These are phyloP conservation scores for Suillus cothurnatus DNA, from an alignment of 768 basidiomycete genomes.

Conservation along the genomic window DNA sequence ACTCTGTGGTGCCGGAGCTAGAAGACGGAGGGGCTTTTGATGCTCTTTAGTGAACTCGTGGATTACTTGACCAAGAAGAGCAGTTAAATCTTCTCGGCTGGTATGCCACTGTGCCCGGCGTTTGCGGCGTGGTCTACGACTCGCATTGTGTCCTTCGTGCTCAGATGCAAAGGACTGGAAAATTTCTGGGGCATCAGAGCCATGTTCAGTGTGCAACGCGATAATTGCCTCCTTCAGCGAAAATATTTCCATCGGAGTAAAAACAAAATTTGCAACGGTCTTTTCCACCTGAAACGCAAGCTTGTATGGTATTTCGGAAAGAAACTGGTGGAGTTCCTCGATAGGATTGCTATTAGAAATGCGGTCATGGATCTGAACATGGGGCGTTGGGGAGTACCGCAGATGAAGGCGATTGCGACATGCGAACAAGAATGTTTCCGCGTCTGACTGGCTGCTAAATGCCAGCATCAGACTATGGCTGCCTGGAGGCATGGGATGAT, in stretches of 20 bases:
- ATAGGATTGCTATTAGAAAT: conserved; percentile 11
- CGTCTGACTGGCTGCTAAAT: conserved; percentile 28
- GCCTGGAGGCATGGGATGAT: conserved; percentile 28
- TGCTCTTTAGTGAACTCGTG: conserved; percentile 26
- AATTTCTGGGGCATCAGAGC: conserved; percentile 23
- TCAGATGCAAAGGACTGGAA: conserved; percentile 23
- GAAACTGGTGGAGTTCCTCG: conserved; percentile 21
- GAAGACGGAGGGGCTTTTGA: conserved; percentile 24
- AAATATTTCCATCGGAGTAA: conserved; percentile 25
- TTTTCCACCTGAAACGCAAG: conserved; percentile 44
- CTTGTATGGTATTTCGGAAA: conserved; percentile 32
- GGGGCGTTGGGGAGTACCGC: conserved; percentile 3
- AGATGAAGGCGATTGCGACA: conserved; percentile 26
- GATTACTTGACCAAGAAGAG: conserved; percentile 15
- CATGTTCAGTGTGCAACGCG: conserved; percentile 20
- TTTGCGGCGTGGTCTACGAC: background rate
- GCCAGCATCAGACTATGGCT: conserved; percentile 32
- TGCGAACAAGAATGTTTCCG: conserved; percentile 31
- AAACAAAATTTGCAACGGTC: conserved; percentile 31
- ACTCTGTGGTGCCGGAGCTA: conserved; percentile 22
- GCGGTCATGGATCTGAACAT: conserved; percentile 23
- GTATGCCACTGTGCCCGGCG: conserved; percentile 8
- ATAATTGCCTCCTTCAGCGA: conserved; percentile 22
- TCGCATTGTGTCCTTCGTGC: conserved; percentile 19
- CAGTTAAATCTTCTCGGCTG: conserved; percentile 17